A percentile compares a stretch with the other conserved stretches of the same genome.
phyloP scores from a whole-genome alignment of 179 eudicot species.

The Corrigiola litoralis region DNA sequence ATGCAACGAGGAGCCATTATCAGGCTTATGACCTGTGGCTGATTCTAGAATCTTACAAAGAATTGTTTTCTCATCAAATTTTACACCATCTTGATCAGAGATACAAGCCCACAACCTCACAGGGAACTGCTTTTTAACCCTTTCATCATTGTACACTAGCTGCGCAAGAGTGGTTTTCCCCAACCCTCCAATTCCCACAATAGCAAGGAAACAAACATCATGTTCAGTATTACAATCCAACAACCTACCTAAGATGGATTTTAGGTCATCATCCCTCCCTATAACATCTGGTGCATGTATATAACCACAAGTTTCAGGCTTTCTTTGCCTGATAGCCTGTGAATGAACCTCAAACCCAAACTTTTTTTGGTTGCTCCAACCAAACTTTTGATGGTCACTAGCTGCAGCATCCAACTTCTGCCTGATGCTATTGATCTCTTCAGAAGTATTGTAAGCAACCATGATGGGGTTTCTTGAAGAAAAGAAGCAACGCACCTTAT shows the following conservation, averaged over 20 bases:
- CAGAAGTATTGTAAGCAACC: background rate
- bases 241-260: background rate
- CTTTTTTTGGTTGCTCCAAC: no score
- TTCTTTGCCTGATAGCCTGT: no score
- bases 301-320: no score
- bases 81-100: background rate
- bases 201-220: background rate
- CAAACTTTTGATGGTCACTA: background rate
- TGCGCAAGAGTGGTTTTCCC: conserved; percentile 8
- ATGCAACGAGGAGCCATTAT: background rate
- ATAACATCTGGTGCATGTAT: no score
- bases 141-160: background rate
- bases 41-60: background rate
- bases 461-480: background rate
- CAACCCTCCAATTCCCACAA: conserved; percentile 19
- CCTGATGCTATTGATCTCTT: background rate
- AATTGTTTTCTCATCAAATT: background rate
- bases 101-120: background rate
- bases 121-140: background rate
- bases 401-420: background rate
- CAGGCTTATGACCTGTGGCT: background rate
- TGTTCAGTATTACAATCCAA: background rate
- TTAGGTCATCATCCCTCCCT: background rate
- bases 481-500: background rate
- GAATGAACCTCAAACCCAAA: background rate